Base-by-base conservation (phyloP, 345 rosid genomes). In the Mangifera indica region DNA sequence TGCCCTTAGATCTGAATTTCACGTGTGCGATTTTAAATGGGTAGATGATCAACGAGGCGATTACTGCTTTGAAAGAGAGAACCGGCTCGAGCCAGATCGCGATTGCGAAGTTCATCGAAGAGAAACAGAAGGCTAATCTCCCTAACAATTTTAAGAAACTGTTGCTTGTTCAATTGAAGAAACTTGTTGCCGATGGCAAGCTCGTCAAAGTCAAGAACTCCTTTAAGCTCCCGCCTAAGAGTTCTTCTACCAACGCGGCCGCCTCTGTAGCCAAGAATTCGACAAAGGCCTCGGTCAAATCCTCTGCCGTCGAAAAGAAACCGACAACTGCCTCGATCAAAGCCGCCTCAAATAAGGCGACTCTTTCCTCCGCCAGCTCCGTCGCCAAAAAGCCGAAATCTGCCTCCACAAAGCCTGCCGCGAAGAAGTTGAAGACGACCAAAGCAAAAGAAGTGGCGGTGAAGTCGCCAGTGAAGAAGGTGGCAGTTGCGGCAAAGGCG, bases 51-150 rank as follows among this genome's bases (percentile, higher is more conserved):
- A 78, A 57, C 11, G 87, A 84, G 1, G 84, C 87, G 21, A 84
- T 86, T 20, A 60, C 62, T 61, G 71, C 84, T 22, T 10, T 86
- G 84, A 84, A 86, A 74, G 88, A 86, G 77, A 73, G 81, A 72
- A 86, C 81, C 2, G 88, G 90, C 1, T 86, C 90, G 8, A 86
- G 90, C 45, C 90, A 86, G 74, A 72, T 76, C 22, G 88, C 90
- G 25, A 86, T 86, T 63, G 76, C 85, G 32, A 84, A 84, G 79
- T 84, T 79, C 56, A 76, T 82, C 10, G 90, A 86, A 37, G 85
- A 79, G 77, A 86, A 82, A 67, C 85, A 86, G 60, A 81, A 82
- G 74, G 70, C 26, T 59, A 67, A 81, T 10, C 70, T 86, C 7
- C 90, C 90, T 0, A 34, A 63, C 3, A 79, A 60, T 24, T 84